These are phyloP conservation scores for Tricharina praecox DNA, from an alignment of 495 filamentous ascomycete species.

Conservation along the genomic window DNA sequence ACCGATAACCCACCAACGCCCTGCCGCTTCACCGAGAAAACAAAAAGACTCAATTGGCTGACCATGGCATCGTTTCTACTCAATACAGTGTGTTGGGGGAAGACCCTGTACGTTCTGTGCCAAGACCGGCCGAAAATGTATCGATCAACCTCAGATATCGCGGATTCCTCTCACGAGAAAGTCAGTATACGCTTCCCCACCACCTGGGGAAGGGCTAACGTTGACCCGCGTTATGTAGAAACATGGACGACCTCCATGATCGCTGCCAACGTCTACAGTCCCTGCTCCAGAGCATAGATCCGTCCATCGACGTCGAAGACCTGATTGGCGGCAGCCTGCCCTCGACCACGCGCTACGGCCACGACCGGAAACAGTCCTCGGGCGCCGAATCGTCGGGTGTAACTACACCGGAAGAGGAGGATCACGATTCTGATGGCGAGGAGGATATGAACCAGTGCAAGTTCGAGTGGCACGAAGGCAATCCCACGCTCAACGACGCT, in stretches of 20 bases:
- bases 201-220: neutral
- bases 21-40: neutral
- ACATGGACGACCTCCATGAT: conserved; percentile 26
- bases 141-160: conserved; percentile 24
- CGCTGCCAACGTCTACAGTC: conserved; percentile 23
- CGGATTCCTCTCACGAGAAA: conserved; percentile 28
- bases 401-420: conserved; percentile 9
- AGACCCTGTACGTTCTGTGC: conserved; percentile 25
- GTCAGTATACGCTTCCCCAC: conserved; percentile 13
- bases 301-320: conserved; percentile 25
- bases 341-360: conserved; percentile 9
- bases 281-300: conserved; percentile 24
- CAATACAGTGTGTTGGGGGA: conserved; percentile 22
- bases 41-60: conserved; percentile 1
- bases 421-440: conserved; percentile 7
- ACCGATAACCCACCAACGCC: conserved; percentile 4
- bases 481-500: conserved; percentile 5
- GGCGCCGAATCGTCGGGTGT: conserved; percentile 6
- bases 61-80: neutral
- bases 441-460: conserved; percentile 20
- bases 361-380: conserved; percentile 6
- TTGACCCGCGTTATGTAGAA: conserved; percentile 12
- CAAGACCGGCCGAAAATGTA: conserved; percentile 20
- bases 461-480: conserved; percentile 26
- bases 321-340: conserved; percentile 12